Conservation (phyloP, 805 yeast genomes). For the Wickerhamiella lipophila region DNA sequence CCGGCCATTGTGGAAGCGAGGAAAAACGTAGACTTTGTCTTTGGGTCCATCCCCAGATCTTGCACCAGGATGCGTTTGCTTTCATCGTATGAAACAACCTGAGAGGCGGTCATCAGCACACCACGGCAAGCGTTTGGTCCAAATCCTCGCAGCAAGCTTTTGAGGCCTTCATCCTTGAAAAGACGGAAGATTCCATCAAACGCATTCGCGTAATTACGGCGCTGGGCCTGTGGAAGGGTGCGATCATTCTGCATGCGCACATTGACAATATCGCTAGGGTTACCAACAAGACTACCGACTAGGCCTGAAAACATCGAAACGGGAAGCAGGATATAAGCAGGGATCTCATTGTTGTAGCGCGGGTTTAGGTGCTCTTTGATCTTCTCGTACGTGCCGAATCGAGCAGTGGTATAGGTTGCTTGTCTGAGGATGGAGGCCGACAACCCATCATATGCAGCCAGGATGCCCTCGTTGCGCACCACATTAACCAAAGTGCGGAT, state of each 20-base stretch:
- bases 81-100: slow-evolving; percentile 75
- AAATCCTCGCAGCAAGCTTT: slow-evolving; percentile 56
- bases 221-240: slow-evolving; percentile 45
- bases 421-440: slow-evolving; percentile 75
- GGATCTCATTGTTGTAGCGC: slow-evolving; percentile 36
- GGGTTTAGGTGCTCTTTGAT: slow-evolving; percentile 43
- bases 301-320: slow-evolving; percentile 80
- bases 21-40: slow-evolving; percentile 59
- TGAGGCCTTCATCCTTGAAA: slow-evolving; percentile 44
- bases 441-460: slow-evolving; percentile 67
- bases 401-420: slow-evolving; percentile 74
- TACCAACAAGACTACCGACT: slow-evolving; percentile 73
- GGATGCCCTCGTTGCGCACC: slow-evolving; percentile 44
- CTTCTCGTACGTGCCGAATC: slow-evolving; percentile 77
- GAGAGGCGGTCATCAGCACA: slow-evolving; percentile 79
- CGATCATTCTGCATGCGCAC: slow-evolving; percentile 87
- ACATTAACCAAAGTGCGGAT: slow-evolving; percentile 49
- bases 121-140: slow-evolving; percentile 72
- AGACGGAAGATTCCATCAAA: slow-evolving; percentile 60
- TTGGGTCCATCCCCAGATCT: slow-evolving; percentile 39
- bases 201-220: slow-evolving; percentile 67
- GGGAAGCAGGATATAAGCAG: slow-evolving; percentile 51
- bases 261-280: slow-evolving; percentile 78
- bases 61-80: slow-evolving; percentile 51
- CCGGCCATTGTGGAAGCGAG: slow-evolving; percentile 72